Evolutionary conservation across 331 rosid genomes (phyloP).

Genomic region (Malus hybrid): DNA sequence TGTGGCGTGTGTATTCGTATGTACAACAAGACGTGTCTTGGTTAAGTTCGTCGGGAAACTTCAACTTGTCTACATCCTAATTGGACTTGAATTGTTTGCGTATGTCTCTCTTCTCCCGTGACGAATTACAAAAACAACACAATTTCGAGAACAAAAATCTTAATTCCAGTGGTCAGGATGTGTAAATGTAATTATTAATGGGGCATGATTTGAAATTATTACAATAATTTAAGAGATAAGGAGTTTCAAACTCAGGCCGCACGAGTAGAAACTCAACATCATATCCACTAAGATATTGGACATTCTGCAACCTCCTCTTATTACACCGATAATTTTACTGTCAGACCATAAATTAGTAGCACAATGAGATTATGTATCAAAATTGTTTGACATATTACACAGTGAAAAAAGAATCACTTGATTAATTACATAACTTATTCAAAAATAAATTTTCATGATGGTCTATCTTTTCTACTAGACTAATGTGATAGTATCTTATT

Average conservation of each 20-base stretch:
- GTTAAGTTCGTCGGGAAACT: no score
- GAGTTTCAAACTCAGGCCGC: rapidly evolving
- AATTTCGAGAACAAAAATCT: no score
- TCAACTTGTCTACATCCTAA: no score
- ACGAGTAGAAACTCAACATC: no score
- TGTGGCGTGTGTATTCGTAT: no score
- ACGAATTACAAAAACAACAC: no score
- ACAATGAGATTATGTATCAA: background rate
- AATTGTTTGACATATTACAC: background rate
- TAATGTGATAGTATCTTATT: background rate
- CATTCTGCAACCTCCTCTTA: no score
- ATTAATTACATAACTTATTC: background rate
- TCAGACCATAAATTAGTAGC: background rate
- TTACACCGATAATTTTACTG: background rate
- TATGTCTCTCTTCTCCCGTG: background rate
- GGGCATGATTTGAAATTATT: no score
- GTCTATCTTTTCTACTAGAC: background rate
- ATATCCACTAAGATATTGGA: no score
- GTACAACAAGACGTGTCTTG: background rate
- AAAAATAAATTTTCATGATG: background rate
- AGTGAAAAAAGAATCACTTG: background rate
- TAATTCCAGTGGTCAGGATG: no score
- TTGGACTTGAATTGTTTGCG: no score
- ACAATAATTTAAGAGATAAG: no score
- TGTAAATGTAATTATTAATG: background rate